Conservation (phyloP, 129 eudicot species). For the Smallanthus sonchifolius region DNA sequence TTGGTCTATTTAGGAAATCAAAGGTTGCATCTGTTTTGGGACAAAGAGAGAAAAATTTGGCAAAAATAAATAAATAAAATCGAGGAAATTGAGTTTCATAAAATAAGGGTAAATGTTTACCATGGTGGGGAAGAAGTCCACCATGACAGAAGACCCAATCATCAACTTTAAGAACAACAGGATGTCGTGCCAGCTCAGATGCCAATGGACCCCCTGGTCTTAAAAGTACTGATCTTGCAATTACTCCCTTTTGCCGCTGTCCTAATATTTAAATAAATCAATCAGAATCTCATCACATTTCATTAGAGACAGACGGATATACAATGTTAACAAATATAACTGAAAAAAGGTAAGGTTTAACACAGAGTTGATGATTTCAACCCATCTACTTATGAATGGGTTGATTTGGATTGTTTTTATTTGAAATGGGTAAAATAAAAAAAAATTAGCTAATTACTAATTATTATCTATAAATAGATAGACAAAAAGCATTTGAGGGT, state of each 20-base stretch:
- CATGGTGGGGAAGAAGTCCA: constrained; percentile 99
- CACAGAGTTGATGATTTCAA: background rate
- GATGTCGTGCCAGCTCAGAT: constrained; percentile 77
- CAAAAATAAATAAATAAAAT: background rate
- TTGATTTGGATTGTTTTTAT: background rate
- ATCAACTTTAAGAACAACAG: constrained; percentile 84
- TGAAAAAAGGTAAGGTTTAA: background rate
- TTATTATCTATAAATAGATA: too few relatives aligned
- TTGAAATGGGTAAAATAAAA: background rate
- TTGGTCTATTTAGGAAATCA: background rate
- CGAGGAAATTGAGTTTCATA: background rate
- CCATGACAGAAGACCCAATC: constrained; percentile 99
- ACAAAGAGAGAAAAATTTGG: background rate
- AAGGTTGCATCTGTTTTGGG: background rate
- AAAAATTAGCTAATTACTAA: background rate
- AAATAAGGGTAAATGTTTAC: constrained; percentile 31
- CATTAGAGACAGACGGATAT: constrained; percentile 3
- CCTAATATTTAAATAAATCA: constrained; percentile 61
- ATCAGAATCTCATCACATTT: constrained; percentile 34
- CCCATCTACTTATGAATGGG: background rate
- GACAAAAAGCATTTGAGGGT: background rate
- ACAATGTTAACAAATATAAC: constrained; percentile 10
- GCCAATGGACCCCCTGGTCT: constrained; percentile 97
- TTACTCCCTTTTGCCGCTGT: constrained; percentile 98
- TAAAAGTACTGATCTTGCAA: constrained; percentile 83